Base-by-base conservation (phyloP, 2,329 filamentous ascomycete species). In the Xylaria sp. region DNA sequence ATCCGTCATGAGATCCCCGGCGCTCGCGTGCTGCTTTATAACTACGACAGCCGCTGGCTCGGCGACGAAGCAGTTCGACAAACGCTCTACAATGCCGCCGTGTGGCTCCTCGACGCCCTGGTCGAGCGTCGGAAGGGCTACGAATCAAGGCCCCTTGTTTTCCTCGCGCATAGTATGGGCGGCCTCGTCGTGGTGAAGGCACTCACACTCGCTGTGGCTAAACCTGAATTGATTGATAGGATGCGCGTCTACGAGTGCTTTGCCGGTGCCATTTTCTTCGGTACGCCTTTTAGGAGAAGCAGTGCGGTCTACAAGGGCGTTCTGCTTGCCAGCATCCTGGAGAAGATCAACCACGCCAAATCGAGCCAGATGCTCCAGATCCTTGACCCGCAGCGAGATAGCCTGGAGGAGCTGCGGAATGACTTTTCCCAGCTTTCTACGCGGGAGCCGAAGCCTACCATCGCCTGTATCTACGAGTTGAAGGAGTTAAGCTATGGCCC, bases 181-280 rank as follows among this genome's bases (percentile, higher is more conserved):
- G 54, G 54, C 2, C 54, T 58, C 37, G 54, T 58, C 35, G 54
- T 58, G n/a, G 37, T 35, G 10, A 58, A 58, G 35, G 37, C 54
- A 25, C 32, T 58, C 23, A 58, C 54, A 3, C 54, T 58, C 27
- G 54, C 54, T 16, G 35, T 3, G 35, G n/a, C 35, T 12, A 58
- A 23, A 21, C 54, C 54, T 2, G 54, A 58, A 13, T 9, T 16
- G 35, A 58, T 42, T 18, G 37, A 42, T 2, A 42, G 12, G 16
- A 42, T 58, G n/a, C 54, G 54, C 37, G 9, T 58, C 54, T 58
- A 58, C 35, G 54, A 58, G 23, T 58, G 54, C 37, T 58, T 58
- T 42, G 54, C 54, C 8, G 54, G 54, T 42, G 54, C 35, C n/a
- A 58, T 58, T 9, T 58, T 58, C 54, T 58, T 58, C 32, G 54